Base-by-base conservation (phyloP, 371 early-diverging fungal species). In the Mucor indicus region DNA sequence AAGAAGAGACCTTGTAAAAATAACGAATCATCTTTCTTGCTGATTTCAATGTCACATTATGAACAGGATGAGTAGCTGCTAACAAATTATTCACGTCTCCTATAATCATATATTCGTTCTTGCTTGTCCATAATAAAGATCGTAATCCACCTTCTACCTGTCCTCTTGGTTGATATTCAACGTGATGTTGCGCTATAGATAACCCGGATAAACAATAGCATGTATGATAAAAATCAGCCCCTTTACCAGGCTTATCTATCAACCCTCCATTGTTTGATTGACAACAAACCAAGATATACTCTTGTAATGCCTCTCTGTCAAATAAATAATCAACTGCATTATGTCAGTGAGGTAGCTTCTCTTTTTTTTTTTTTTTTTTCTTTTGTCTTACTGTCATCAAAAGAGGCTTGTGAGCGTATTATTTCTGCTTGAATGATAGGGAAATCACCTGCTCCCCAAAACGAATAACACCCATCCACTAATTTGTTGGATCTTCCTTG, bases 391-490 rank as follows among this genome's bases (percentile, higher is more conserved):
- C n/a, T n/a, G n/a, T n/a, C n/a, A n/a, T n/a, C n/a, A n/a, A n/a
- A n/a, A 21, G 6, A 4, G 15, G 0, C 23, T 0, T 36, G 16
- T 19, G 8, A 44, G 23, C 53, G 42, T 1, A 51, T 53, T 35
- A 65, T 2, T 42, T 60, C 63, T 8, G 78, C 74, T 47, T 84
- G 80, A 12, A 96, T 48, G 6, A 96, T 52, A 1, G 92, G 87
- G 29, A 90, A 91, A 20, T 85, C 75, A 2, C 89, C 96, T 13
- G 95, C 97, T 20, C 90, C 83, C 99, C 99, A 99, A 64, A 92
- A 95, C 0, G 95, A 89, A 65, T 99, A 99, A 61, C 99, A 99
- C 0, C 96, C 96, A 67, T 99, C 99, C 0, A 97, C 98, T 1
- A 96, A 75, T 61, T 99, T 99, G 69, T 99, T 98, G 2, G 93